A percentile compares a stretch with the other conserved stretches of the same genome.
phyloP scores from a whole-genome alignment of 2,329 filamentous ascomycete genomes.

The Dendryphion nanum region DNA sequence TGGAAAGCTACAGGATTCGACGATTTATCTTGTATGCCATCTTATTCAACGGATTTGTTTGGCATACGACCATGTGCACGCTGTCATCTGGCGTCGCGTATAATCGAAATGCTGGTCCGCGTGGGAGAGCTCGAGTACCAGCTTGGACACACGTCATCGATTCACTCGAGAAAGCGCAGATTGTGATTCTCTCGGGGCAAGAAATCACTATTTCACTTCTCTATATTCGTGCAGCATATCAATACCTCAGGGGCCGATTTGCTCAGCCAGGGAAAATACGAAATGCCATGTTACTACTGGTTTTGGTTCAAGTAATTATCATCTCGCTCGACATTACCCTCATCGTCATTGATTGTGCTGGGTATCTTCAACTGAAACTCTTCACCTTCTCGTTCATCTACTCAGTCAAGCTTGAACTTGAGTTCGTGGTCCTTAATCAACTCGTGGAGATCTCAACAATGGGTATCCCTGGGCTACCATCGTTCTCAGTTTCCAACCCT shows the following conservation, averaged over 20 bases:
- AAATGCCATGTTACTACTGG: slow-evolving; percentile 15
- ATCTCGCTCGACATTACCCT: slow-evolving; percentile 2
- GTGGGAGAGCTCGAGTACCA: not conserved
- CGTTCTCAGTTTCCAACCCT: too few relatives aligned
- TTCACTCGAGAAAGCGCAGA: slow-evolving; percentile 37
- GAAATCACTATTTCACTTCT: slow-evolving; percentile 33
- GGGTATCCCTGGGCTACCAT: not conserved
- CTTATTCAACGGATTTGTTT: slow-evolving; percentile 48
- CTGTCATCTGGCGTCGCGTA: not conserved
- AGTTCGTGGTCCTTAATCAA: slow-evolving; percentile 51
- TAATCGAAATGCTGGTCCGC: not conserved
- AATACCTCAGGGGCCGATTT: not conserved
- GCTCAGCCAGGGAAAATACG: not conserved
- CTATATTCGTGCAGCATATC: slow-evolving; percentile 26
- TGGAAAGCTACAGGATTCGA: slow-evolving; percentile 16
- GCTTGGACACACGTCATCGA: not conserved
- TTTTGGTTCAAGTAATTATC: slow-evolving; percentile 12
- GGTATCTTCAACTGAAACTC: not conserved
- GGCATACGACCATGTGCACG: slow-evolving; percentile 49
- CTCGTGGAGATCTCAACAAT: slow-evolving; percentile 3
- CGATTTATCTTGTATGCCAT: slow-evolving; percentile 53
- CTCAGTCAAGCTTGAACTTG: slow-evolving; percentile 49
- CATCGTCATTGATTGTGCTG: slow-evolving; percentile 9
- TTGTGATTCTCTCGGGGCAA: slow-evolving; percentile 33
- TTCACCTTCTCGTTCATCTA: slow-evolving; percentile 28